Conservation (phyloP, 192 early-diverging fungal species). For the Pecoramyces ruminantium region DNA sequence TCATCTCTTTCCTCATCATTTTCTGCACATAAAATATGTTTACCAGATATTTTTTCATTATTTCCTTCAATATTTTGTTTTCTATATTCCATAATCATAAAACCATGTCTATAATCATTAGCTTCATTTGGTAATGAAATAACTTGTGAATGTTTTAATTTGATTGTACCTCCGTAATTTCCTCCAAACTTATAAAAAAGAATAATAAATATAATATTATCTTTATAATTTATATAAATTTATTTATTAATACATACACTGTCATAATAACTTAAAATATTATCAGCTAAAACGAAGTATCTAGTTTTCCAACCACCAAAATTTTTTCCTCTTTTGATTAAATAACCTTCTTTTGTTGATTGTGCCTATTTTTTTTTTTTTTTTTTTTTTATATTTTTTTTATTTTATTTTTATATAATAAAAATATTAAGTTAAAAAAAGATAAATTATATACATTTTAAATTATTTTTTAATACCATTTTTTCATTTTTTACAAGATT, state of each 20-base stretch:
- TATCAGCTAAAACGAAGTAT: conserved; percentile 56
- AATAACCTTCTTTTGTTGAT: conserved; percentile 55
- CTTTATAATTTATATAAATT: too few species aligned
- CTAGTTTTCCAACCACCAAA: conserved; percentile 95
- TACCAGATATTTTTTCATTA: neutral
- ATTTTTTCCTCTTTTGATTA: conserved; percentile 85
- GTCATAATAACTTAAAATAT: conserved; percentile 68
- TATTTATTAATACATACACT: conserved; percentile 18
- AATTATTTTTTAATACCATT: too few species aligned
- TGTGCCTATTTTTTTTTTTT: neutral
- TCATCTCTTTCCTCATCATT: conserved; percentile 75
- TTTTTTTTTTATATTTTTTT: too few species aligned
- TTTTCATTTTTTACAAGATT: neutral
- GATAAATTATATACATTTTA: too few species aligned
- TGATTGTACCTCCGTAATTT: conserved; percentile 50
- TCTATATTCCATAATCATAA: conserved; percentile 68
- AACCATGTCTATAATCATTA: conserved; percentile 63
- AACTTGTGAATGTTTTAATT: conserved; percentile 54
- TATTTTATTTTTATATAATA: too few species aligned
- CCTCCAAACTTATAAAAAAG: conserved; percentile 70
- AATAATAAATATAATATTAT: too few species aligned
- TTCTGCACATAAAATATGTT: conserved; percentile 72
- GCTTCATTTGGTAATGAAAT: conserved; percentile 18
- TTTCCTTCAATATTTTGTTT: neutral
- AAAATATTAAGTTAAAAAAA: too few species aligned